Conservation (phyloP, 768 basidiomycete species). For the Asterophora parasitica region DNA sequence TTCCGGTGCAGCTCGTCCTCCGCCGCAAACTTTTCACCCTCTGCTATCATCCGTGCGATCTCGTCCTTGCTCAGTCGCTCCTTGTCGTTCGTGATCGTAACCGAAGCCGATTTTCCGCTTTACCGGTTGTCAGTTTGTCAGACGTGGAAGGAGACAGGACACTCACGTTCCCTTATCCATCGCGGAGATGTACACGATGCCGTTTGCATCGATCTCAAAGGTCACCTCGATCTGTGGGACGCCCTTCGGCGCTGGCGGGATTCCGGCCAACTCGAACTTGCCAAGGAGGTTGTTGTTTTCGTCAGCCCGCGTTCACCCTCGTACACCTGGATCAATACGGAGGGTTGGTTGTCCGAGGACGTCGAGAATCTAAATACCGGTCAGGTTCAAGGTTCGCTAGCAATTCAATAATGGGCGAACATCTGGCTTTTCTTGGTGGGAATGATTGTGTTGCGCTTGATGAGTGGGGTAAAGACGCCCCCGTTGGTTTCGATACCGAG, state of each 20-base stretch:
- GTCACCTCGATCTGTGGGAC: constrained; percentile 91
- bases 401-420: constrained; percentile 19
- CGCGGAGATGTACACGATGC: constrained; percentile 79
- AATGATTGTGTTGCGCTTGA: constrained; percentile 44
- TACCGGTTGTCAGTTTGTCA: not conserved
- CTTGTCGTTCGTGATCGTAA: constrained; percentile 78
- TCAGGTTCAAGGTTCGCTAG: not conserved
- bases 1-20: constrained; percentile 23
- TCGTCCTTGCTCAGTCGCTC: constrained; percentile 49
- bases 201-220: constrained; percentile 85
- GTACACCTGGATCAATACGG: constrained; percentile 85
- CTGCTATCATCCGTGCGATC: constrained; percentile 51
- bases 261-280: constrained; percentile 87
- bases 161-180: constrained; percentile 78
- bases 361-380: constrained; percentile 63
- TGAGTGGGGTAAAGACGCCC: constrained; percentile 51
- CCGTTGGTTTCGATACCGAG: constrained; percentile 64
- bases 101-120: constrained; percentile 72
- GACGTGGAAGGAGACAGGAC: constrained; percentile 33
- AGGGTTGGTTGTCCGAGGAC: constrained; percentile 83
- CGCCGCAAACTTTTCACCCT: constrained; percentile 42
- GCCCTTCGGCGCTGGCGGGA: constrained; percentile 84
- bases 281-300: constrained; percentile 89
- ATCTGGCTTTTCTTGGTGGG: constrained; percentile 49
- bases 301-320: constrained; percentile 88